These are phyloP conservation scores for Xylona heveae DNA, from an alignment of 495 filamentous ascomycete species.

Conservation along the genomic window DNA sequence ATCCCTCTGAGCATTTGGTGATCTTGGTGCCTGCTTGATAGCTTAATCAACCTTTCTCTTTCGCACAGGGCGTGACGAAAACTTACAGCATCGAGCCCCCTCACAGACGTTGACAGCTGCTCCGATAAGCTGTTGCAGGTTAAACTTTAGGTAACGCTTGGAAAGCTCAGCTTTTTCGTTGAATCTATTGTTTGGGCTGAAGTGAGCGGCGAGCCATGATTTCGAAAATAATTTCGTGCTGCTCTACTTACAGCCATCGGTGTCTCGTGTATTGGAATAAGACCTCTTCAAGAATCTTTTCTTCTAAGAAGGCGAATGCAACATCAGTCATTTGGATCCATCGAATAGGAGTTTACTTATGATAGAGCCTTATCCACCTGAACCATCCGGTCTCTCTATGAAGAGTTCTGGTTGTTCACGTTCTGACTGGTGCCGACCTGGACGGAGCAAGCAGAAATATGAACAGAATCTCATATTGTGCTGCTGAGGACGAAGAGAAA, in stretches of 20 bases:
- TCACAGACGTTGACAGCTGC: conserved; percentile 13
- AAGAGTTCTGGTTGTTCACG: too few species aligned
- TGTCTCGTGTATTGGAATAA: conserved; percentile 17
- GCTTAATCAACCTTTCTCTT: too few species aligned
- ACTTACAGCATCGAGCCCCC: conserved; percentile 16
- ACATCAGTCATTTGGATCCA: too few species aligned
- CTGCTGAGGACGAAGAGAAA: too few species aligned
- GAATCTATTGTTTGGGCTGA: conserved; percentile 10
- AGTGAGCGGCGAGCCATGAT: conserved; percentile 7
- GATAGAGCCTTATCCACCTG: too few species aligned
- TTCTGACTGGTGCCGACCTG: too few species aligned
- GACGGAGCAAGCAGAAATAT: too few species aligned
- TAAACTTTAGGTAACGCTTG: conserved; percentile 19
- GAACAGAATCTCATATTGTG: too few species aligned
- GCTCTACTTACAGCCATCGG: conserved; percentile 16
- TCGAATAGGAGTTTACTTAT: too few species aligned
- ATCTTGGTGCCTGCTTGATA: conserved; percentile 17
- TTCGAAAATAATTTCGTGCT: conserved; percentile 1
- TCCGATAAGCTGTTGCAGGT: conserved; percentile 15
- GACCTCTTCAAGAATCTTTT: conserved; percentile 18
- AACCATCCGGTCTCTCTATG: too few species aligned
- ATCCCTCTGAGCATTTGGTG: conserved; percentile 16
- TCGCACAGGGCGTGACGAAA: conserved; percentile 2
- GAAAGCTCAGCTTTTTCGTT: conserved; percentile 16
- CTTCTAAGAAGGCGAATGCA: too few species aligned